These are phyloP conservation scores for Penicillium sp. DNA, from an alignment of 2,329 filamentous ascomycete species.

Conservation along the genomic window DNA sequence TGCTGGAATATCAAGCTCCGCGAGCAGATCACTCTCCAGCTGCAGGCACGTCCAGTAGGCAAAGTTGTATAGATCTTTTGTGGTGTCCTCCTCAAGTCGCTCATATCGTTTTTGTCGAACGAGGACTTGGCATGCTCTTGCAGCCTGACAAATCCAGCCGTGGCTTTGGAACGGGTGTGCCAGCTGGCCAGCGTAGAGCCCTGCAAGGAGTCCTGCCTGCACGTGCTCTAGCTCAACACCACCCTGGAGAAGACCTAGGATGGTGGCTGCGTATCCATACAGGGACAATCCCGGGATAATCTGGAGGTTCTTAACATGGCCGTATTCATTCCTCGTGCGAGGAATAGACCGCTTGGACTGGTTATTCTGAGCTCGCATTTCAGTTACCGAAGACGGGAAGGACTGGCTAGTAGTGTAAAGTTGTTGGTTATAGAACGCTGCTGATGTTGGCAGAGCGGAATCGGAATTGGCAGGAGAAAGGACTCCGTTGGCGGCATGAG, in stretches of 20 bases:
- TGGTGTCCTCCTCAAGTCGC: constrained; percentile 26
- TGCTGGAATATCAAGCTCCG: constrained; percentile 69
- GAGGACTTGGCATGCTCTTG: constrained; percentile 65
- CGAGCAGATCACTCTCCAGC: constrained; percentile 89
- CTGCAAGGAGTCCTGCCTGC: constrained; percentile 79
- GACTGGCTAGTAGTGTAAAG: constrained; percentile 10
- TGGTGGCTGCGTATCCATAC: constrained; percentile 81
- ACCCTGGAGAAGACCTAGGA: constrained; percentile 76
- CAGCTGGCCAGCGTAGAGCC: constrained; percentile 84
- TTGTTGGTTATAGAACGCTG: constrained; percentile 21
- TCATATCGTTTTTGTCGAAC: constrained; percentile 58
- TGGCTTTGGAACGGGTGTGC: constrained; percentile 84
- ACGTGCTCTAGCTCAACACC: constrained; percentile 79
- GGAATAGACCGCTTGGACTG: constrained; percentile 13
- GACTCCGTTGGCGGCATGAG: constrained; percentile 18
- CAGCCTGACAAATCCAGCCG: constrained; percentile 63
- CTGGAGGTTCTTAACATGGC: constrained; percentile 66
- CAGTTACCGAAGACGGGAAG: constrained; percentile 18
- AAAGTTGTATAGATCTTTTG: constrained; percentile 65
- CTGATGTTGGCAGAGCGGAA: constrained; percentile 20
- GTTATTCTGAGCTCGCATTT: constrained; percentile 8
- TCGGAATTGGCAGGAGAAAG: constrained; percentile 30
- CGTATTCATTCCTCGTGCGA: constrained; percentile 18
- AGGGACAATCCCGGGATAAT: constrained; percentile 86
- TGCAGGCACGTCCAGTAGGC: constrained; percentile 94